Conservation (phyloP, 177 flowering plant species). For the Telopea speciosissima region DNA sequence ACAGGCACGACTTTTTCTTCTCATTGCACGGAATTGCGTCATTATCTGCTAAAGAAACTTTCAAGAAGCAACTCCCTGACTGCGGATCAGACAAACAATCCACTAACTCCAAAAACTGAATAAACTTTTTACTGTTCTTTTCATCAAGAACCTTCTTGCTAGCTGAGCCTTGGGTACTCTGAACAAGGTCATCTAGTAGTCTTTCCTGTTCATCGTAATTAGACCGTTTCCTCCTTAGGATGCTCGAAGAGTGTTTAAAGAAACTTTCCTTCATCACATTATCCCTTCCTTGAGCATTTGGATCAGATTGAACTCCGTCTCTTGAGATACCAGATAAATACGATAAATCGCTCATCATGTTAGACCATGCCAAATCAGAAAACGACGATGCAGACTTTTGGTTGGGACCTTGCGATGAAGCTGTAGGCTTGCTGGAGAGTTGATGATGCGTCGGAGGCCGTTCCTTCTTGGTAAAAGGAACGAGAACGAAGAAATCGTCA, state of each 20-base stretch:
- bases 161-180: neutral
- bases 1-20: neutral
- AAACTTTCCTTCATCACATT: neutral
- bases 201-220: neutral
- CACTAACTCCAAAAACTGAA: neutral
- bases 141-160: neutral
- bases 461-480: neutral
- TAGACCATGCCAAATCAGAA: neutral
- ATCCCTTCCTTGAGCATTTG: neutral
- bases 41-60: neutral
- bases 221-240: neutral
- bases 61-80: neutral
- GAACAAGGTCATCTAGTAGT: neutral
- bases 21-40: neutral
- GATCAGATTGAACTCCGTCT: neutral
- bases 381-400: neutral
- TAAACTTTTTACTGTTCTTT: neutral
- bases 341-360: neutral
- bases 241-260: neutral
- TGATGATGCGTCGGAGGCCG: neutral
- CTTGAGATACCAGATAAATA: neutral
- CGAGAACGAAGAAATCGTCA: neutral
- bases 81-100: neutral
- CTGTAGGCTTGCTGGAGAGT: neutral
- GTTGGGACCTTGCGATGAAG: neutral